phyloP scores from a whole-genome alignment of 768 basidiomycete genomes.

The Russula sp. region DNA sequence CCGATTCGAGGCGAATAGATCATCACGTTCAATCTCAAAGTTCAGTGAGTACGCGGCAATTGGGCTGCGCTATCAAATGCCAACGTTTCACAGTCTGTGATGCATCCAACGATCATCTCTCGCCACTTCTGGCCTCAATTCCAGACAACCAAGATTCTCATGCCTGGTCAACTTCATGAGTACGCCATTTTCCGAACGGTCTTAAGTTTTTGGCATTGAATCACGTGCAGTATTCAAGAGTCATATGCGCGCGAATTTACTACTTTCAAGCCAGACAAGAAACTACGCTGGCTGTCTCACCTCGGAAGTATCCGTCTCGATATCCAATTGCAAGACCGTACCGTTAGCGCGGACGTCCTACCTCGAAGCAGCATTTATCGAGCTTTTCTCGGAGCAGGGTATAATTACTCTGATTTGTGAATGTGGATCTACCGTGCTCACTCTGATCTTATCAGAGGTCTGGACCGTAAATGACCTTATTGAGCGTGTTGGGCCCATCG shows the following conservation, averaged over 20 bases:
- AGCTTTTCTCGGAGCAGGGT: slow-evolving; percentile 74
- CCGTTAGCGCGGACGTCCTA: slow-evolving; percentile 67
- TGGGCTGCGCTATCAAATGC: not conserved
- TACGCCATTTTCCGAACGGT: slow-evolving; percentile 40
- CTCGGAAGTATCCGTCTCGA: slow-evolving; percentile 82
- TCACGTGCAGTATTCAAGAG: slow-evolving; percentile 59
- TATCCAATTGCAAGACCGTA: slow-evolving; percentile 79
- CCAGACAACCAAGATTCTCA: slow-evolving; percentile 63
- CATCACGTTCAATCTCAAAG: slow-evolving; percentile 79
- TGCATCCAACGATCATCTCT: slow-evolving; percentile 91
- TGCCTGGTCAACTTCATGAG: slow-evolving; percentile 85
- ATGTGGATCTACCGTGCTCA: not conserved
- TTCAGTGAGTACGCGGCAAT: slow-evolving; percentile 44
- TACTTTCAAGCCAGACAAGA: slow-evolving; percentile 91
- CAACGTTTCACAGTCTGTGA: slow-evolving; percentile 48
- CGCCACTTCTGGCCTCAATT: slow-evolving; percentile 93
- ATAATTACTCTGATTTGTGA: slow-evolving; percentile 33
- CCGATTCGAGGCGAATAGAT: slow-evolving; percentile 88
- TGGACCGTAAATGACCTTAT: slow-evolving; percentile 75
- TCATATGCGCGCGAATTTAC: slow-evolving; percentile 73
- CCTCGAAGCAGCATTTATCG: slow-evolving; percentile 91
- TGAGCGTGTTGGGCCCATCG: slow-evolving; percentile 58
- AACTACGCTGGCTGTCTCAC: slow-evolving; percentile 83
- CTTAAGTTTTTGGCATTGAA: not conserved
- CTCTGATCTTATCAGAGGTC: slow-evolving; percentile 44